These are phyloP conservation scores for Dactylonectria estremocensis DNA, from an alignment of 2,329 filamentous ascomycete genomes.

Conservation along the genomic window DNA sequence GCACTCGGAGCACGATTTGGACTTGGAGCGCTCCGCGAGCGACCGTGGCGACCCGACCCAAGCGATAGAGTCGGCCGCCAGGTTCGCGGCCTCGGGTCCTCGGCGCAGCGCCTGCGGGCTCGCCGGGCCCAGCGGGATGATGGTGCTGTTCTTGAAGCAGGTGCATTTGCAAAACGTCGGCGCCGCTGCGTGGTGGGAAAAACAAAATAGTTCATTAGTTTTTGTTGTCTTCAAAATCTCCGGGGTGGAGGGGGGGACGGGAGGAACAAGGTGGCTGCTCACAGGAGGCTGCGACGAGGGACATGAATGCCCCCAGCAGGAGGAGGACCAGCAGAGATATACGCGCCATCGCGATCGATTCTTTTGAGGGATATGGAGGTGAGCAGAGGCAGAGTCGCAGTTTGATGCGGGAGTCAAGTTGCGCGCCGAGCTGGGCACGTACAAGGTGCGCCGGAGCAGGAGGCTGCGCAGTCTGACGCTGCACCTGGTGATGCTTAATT, in stretches of 20 bases:
- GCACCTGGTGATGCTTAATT: slow-evolving; percentile 10
- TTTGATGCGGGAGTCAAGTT: not conserved
- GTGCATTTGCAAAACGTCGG: slow-evolving; percentile 80
- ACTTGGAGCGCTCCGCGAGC: slow-evolving; percentile 54
- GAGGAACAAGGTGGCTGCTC: slow-evolving; percentile 42
- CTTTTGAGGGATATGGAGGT: not conserved
- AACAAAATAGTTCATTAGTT: slow-evolving; percentile 36
- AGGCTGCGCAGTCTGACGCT: slow-evolving; percentile 19
- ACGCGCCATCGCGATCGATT: slow-evolving; percentile 56
- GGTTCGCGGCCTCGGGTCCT: slow-evolving; percentile 30
- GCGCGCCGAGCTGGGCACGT: slow-evolving; percentile 10
- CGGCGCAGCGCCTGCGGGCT: slow-evolving; percentile 39
- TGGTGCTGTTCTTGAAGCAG: slow-evolving; percentile 79
- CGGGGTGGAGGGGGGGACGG: slow-evolving; percentile 2
- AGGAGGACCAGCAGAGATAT: slow-evolving; percentile 55
- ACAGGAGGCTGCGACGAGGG: slow-evolving; percentile 61
- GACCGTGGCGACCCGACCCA: slow-evolving; percentile 8
- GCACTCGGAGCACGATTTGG: slow-evolving; percentile 71
- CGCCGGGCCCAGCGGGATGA: slow-evolving; percentile 71
- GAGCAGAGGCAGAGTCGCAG: slow-evolving; percentile 6
- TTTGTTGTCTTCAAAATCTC: not conserved
- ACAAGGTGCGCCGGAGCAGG: slow-evolving; percentile 18
- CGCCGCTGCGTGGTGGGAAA: slow-evolving; percentile 60
- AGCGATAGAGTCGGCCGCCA: not conserved
- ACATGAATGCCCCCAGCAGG: slow-evolving; percentile 54